Evolutionary conservation across 2,329 filamentous ascomycete species (phyloP).

Genomic region (Botrytis fragariae): DNA sequence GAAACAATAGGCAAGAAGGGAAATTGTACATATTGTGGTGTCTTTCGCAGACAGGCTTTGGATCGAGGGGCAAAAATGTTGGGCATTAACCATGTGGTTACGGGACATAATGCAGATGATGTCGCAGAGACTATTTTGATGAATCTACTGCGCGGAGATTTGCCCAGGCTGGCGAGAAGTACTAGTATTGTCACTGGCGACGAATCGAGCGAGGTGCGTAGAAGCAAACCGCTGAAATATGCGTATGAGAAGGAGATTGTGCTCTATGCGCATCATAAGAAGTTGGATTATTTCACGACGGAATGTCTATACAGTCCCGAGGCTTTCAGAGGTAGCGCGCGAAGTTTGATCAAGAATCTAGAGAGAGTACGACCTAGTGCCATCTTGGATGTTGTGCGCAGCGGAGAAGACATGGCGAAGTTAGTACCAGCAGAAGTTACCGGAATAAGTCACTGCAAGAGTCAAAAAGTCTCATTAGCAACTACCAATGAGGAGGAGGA

Average conservation of each 20-base stretch:
- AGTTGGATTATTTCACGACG: slow-evolving; percentile 95
- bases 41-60: slow-evolving; percentile 89
- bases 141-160: slow-evolving; percentile 88
- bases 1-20: slow-evolving; percentile 95
- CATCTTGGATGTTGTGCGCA: slow-evolving; percentile 90
- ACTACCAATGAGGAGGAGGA: slow-evolving; percentile 43
- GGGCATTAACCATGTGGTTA: slow-evolving; percentile 89
- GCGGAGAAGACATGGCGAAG: slow-evolving; percentile 92
- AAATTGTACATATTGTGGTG: slow-evolving; percentile 98
- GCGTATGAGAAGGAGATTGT: slow-evolving; percentile 99
- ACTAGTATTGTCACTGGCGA: slow-evolving; percentile 86
- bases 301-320: slow-evolving; percentile 99
- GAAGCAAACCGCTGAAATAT: slow-evolving; percentile 96
- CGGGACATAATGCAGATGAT: slow-evolving; percentile 96
- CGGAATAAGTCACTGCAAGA: slow-evolving; percentile 48
- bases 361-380: slow-evolving; percentile 91
- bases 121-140: slow-evolving; percentile 96
- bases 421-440: slow-evolving; percentile 65
- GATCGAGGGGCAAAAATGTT: slow-evolving; percentile 88
- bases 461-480: slow-evolving; percentile 41
- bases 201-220: slow-evolving; percentile 80
- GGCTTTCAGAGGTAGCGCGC: slow-evolving; percentile 88
- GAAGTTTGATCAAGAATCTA: slow-evolving; percentile 89
- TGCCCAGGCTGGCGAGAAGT: slow-evolving; percentile 81
- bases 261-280: slow-evolving; percentile 93